Conservation (phyloP, 73 alveolate species). For the Symbiodinium pilosum region DNA sequence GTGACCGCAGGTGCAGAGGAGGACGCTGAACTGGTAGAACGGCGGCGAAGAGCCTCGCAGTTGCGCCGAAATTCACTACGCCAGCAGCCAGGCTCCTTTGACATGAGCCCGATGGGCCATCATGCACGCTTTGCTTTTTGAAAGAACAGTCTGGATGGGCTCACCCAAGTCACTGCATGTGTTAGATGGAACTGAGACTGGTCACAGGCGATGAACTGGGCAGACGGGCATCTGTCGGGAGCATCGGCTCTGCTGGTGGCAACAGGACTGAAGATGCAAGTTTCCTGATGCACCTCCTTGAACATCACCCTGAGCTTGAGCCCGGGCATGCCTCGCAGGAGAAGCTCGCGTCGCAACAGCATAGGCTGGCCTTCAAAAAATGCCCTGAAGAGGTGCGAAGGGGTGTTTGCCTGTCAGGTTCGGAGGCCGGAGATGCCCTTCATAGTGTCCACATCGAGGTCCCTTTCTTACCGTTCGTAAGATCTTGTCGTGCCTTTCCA, state of each 20-base stretch:
- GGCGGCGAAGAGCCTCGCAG: neutral
- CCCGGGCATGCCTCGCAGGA: neutral
- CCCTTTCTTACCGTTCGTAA: neutral
- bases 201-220: neutral
- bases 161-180: no score
- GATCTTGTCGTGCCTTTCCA: no score
- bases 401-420: neutral
- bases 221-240: neutral
- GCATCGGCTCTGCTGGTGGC: neutral
- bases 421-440: neutral
- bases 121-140: no score
- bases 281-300: no score
- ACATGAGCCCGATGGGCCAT: no score
- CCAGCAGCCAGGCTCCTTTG: neutral
- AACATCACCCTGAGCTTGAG: no score
- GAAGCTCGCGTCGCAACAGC: constrained; percentile 2
- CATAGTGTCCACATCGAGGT: neutral
- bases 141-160: no score
- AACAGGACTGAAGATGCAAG: neutral
- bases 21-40: neutral
- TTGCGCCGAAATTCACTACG: neutral
- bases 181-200: no score
- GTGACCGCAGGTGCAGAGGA: no score
- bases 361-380: neutral
- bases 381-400: no score